Percentiles rank a stretch among this genome's conserved stretches.
Evolutionary conservation across 2,329 filamentous ascomycete genomes (phyloP).

Genomic region (Alternaria brassicae): DNA sequence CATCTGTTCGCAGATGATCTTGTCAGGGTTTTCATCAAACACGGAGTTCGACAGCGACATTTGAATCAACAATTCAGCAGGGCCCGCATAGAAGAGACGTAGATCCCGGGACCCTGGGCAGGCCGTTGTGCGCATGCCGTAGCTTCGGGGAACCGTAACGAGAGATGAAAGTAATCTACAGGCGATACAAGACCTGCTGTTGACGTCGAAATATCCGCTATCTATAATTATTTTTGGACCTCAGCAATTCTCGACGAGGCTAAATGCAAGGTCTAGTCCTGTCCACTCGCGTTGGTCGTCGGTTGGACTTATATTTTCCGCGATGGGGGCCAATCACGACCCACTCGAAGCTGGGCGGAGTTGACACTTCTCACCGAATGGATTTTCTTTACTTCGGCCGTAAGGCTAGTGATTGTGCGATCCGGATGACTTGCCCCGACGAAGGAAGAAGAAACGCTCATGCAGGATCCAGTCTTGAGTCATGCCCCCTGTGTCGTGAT

Average conservation of each 20-base stretch:
- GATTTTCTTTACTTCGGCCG: slow-evolving; percentile 12
- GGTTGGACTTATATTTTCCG: slow-evolving; percentile 38
- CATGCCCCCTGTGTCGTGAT: slow-evolving; percentile 30
- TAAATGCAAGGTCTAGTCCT: slow-evolving; percentile 36
- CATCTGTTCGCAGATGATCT: slow-evolving; percentile 3
- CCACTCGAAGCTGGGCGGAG: slow-evolving; percentile 1
- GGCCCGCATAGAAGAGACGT: slow-evolving; percentile 26
- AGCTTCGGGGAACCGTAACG: slow-evolving; percentile 38
- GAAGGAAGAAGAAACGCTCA: slow-evolving; percentile 33
- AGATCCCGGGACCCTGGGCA: slow-evolving; percentile 27
- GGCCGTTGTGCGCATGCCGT: slow-evolving; percentile 29
- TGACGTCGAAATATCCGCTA: slow-evolving; percentile 47
- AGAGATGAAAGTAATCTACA: slow-evolving; percentile 45
- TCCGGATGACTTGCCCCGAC: slow-evolving; percentile 15
- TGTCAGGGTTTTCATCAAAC: background rate
- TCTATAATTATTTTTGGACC: slow-evolving; percentile 42
- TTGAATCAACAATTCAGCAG: slow-evolving; percentile 27
- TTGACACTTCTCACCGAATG: background rate
- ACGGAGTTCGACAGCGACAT: slow-evolving; percentile 6
- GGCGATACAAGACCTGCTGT: slow-evolving; percentile 42
- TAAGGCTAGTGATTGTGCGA: slow-evolving; percentile 9
- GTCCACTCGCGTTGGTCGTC: slow-evolving; percentile 28
- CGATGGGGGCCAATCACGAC: slow-evolving; percentile 25
- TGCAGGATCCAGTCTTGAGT: slow-evolving; percentile 27
- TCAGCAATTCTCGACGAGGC: slow-evolving; percentile 29